Evolutionary conservation across 768 basidiomycete genomes (phyloP).

Genomic region (Calocybe cyanea): DNA sequence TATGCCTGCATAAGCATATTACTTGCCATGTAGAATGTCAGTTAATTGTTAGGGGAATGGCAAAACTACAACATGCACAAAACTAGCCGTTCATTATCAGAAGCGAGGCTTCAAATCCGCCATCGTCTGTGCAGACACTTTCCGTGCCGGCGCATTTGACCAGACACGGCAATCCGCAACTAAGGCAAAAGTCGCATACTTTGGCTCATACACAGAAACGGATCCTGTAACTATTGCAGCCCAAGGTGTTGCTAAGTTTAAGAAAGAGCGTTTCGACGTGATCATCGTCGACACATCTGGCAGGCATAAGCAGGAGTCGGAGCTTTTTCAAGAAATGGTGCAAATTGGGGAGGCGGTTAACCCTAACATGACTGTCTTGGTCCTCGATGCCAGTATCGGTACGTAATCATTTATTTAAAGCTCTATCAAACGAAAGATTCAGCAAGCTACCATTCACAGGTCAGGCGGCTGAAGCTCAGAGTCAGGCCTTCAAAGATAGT

Average conservation of each 20-base stretch:
- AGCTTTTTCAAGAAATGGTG: conserved; percentile 97
- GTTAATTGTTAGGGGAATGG: conserved; percentile 73
- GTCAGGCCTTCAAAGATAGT: conserved; percentile 95
- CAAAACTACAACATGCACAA: conserved; percentile 99
- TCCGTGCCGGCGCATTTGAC: conserved; percentile 98
- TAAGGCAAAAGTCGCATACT: conserved; percentile 98
- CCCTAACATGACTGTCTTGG: conserved; percentile 93
- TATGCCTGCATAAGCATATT: conserved; percentile 26
- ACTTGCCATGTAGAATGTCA: not conserved
- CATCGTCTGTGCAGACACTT: conserved; percentile 98
- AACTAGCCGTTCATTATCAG: conserved; percentile 96
- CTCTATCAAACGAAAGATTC: not conserved
- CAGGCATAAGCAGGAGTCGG: conserved; percentile 94
- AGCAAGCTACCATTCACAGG: conserved; percentile 41
- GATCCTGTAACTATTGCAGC: conserved; percentile 95
- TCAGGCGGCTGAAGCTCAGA: conserved; percentile 97
- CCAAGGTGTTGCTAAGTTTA: conserved; percentile 94
- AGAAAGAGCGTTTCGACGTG: conserved; percentile 97
- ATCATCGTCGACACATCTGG: conserved; percentile 99
- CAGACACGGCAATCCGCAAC: conserved; percentile 98
- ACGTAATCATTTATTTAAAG: conserved; percentile 10
- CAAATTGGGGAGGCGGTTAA: conserved; percentile 92
- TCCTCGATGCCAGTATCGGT: conserved; percentile 97
- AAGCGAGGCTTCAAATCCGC: conserved; percentile 95
- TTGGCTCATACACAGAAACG: conserved; percentile 98